Conservation (phyloP, 2,329 filamentous ascomycete genomes). For the Anthostomella pinea region DNA sequence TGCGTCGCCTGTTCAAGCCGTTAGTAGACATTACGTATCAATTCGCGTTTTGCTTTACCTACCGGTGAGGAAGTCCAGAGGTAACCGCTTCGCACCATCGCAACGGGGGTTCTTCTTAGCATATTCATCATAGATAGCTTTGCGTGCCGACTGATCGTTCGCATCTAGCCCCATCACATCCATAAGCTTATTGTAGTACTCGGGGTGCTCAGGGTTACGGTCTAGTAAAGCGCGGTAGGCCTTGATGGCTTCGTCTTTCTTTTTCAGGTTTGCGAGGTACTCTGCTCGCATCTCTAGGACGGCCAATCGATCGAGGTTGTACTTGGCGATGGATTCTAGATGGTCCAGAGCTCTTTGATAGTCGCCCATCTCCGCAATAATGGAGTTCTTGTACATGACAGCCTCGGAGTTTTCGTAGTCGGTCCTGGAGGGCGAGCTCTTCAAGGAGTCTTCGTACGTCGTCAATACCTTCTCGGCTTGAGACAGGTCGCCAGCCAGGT, state of each 20-base stretch:
- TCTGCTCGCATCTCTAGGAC: slow-evolving; percentile 83
- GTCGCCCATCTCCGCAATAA: slow-evolving; percentile 89
- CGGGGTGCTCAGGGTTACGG: slow-evolving; percentile 82
- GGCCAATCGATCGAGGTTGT: slow-evolving; percentile 77
- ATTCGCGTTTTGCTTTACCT: slow-evolving; percentile 19
- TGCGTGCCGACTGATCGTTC: slow-evolving; percentile 60
- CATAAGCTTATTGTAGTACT: slow-evolving; percentile 79
- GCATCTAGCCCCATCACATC: slow-evolving; percentile 61
- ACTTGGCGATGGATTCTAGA: slow-evolving; percentile 72
- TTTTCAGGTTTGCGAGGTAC: slow-evolving; percentile 75
- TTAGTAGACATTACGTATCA: slow-evolving; percentile 2
- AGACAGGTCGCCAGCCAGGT: slow-evolving; percentile 78
- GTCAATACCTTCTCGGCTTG: slow-evolving; percentile 89
- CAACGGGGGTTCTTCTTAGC: slow-evolving; percentile 76
- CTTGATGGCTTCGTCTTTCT: slow-evolving; percentile 74
- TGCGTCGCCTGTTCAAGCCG: slow-evolving; percentile 57
- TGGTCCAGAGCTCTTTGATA: slow-evolving; percentile 81
- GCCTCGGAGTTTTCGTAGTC: slow-evolving; percentile 95
- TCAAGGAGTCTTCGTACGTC: slow-evolving; percentile 91
- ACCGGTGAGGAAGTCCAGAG: slow-evolving; percentile 84
- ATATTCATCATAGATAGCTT: slow-evolving; percentile 78
- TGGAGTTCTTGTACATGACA: slow-evolving; percentile 87
- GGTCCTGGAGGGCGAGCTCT: slow-evolving; percentile 68
- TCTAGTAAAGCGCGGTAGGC: slow-evolving; percentile 80
- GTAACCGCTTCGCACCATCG: slow-evolving; percentile 82